Evolutionary conservation across 352 stramenopile species (phyloP), one percentile per base, ranked within the genome.

Genomic region (Globisporangium apiculatum): DNA sequence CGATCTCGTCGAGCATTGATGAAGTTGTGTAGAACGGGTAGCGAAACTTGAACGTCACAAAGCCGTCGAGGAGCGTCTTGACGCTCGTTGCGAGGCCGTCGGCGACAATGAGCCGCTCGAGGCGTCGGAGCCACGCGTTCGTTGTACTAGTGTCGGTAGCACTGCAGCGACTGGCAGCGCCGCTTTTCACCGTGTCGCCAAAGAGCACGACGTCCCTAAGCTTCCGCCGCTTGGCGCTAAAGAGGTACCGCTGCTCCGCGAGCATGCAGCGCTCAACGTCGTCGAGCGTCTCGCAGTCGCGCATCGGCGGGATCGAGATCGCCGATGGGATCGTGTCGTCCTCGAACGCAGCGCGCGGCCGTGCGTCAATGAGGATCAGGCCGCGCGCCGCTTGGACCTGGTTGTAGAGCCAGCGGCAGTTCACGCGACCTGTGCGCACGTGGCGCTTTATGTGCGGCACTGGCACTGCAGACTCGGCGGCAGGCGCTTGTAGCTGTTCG

Each of bases 11-110:
- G 35, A 86, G 61, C 48, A 87, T 71, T 47, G 78, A 76, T 10
- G 71, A 74, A 41, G 79, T 87, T 48, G 84, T 94, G 69, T 87
- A 92, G 68, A 94, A 92, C 54, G 82, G 84, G 51, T 92, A 94
- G 12, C 84, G 78, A 51, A 85, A 89, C 63, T 87, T 81, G 68
- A 94, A 94, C 8, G 82, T 91, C 41, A 85, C 61, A 55, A 94
- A 94, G n/a, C 84, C 84, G 57, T 94, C 84, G 41, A 64, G 71
- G 12, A 94, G 57, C 51, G 80, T 66, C 61, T 87, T 89, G 58
- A 91, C 76, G 48, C 81, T 91, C 24, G 77, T 87, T 10, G 90
- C 83, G 12, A 86, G 69, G 6, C 74, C 83, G 55, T 94, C 83
- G 3, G 84, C 69, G n/a, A 91, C 67, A 46, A 94, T 68, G n/a